Evolutionary conservation across 305 asterid genomes (phyloP).

Genomic region (Solanum aculeatissimum): DNA sequence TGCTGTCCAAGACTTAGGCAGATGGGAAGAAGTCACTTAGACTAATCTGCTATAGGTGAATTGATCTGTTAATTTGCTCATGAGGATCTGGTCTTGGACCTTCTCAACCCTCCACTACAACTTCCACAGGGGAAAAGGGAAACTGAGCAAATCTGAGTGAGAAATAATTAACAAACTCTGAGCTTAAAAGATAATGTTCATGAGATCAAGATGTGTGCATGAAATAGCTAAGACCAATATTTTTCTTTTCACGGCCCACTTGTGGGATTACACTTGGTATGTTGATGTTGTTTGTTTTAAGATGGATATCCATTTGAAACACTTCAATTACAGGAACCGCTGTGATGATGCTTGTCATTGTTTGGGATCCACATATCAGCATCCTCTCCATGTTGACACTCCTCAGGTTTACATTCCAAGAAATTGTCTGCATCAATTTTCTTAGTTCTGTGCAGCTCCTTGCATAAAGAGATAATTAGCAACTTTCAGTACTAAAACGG

Average conservation of each 20-base stretch:
- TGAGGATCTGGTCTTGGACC: neutral
- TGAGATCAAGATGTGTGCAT: neutral
- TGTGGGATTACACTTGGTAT: too few species aligned
- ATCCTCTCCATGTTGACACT: slow-evolving; percentile 61
- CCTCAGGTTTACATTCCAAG: slow-evolving; percentile 51
- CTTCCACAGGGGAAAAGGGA: neutral
- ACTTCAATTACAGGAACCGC: slow-evolving; percentile 69
- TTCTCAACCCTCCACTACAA: neutral
- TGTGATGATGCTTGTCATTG: slow-evolving; percentile 85
- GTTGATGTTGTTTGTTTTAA: neutral
- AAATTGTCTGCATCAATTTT: neutral
- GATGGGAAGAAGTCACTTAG: neutral
- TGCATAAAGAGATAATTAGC: neutral
- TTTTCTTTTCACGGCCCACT: too few species aligned
- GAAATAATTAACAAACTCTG: neutral
- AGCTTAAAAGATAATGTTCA: neutral
- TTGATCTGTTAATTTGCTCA: neutral
- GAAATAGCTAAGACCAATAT: neutral
- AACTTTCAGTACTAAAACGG: neutral
- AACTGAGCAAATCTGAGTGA: neutral
- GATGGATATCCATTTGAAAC: neutral
- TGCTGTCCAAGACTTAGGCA: neutral
- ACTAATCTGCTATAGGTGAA: neutral
- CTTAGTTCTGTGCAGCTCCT: neutral
- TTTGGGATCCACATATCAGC: slow-evolving; percentile 75